These are phyloP conservation scores for Pisolithus marmoratus DNA, from an alignment of 768 basidiomycete genomes.

Conservation along the genomic window DNA sequence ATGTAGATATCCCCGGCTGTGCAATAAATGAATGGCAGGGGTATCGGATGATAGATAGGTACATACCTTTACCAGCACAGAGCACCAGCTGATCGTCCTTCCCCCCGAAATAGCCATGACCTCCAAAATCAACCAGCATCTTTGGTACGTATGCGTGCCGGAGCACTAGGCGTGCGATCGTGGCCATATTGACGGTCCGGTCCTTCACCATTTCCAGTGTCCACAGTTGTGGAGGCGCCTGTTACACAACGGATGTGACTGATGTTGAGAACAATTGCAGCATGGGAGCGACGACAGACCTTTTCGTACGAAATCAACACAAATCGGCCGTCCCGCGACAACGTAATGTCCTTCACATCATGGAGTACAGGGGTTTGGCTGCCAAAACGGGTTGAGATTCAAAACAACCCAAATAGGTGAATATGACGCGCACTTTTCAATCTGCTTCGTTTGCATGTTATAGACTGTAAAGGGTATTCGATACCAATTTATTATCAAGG, in stretches of 20 bases:
- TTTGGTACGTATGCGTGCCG: slow-evolving; percentile 72
- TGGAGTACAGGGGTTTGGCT: slow-evolving; percentile 72
- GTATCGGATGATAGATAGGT: not conserved
- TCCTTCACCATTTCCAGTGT: slow-evolving; percentile 55
- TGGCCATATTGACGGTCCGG: slow-evolving; percentile 27
- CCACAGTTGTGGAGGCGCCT: slow-evolving; percentile 70
- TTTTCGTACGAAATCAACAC: slow-evolving; percentile 72
- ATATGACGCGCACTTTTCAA: slow-evolving; percentile 51
- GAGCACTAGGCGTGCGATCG: slow-evolving; percentile 22
- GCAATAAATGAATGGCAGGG: not conserved
- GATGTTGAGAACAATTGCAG: not conserved
- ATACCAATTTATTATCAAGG: not conserved
- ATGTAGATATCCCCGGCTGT: slow-evolving; percentile 72
- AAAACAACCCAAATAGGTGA: too few species aligned
- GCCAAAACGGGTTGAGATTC: not conserved
- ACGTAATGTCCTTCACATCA: slow-evolving; percentile 65
- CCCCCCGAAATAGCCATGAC: slow-evolving; percentile 71
- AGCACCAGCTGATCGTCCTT: slow-evolving; percentile 69
- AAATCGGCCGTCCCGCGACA: slow-evolving; percentile 53
- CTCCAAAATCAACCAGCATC: slow-evolving; percentile 61
- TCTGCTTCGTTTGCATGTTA: slow-evolving; percentile 55
- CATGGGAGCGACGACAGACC: slow-evolving; percentile 29
- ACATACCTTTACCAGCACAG: slow-evolving; percentile 62
- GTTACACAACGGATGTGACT: not conserved
- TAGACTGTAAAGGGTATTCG: slow-evolving; percentile 40